These are phyloP conservation scores for Hamigera avellanea DNA, from an alignment of 495 filamentous ascomycete genomes.

Conservation along the genomic window DNA sequence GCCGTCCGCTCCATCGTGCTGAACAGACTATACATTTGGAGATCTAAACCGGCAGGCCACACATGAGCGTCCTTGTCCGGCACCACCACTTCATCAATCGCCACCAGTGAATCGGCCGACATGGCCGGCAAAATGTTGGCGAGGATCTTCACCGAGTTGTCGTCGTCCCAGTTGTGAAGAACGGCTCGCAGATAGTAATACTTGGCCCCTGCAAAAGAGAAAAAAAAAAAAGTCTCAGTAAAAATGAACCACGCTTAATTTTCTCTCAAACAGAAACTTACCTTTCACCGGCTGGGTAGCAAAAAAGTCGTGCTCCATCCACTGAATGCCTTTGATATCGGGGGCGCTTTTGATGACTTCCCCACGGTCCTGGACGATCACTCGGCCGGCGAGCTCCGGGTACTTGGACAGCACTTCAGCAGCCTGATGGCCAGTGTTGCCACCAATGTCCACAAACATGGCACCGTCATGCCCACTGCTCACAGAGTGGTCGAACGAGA, in stretches of 20 bases:
- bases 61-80: constrained; percentile 4
- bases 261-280: no score
- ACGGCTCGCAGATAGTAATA: constrained; percentile 33
- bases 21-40: not conserved
- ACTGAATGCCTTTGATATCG: not conserved
- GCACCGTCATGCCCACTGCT: not conserved
- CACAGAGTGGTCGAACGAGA: not conserved
- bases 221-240: no score
- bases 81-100: constrained; percentile 30
- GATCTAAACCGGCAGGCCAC: not conserved
- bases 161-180: constrained; percentile 28
- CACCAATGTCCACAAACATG: not conserved
- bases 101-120: constrained; percentile 21
- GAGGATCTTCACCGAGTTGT: constrained; percentile 21
- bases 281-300: not conserved
- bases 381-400: not conserved
- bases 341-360: not conserved
- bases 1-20: not conserved
- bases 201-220: constrained; percentile 26
- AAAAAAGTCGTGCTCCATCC: not conserved
- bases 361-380: not conserved
- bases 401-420: not conserved
- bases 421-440: not conserved
- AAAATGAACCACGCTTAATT: no score
- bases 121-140: constrained; percentile 18